These are phyloP conservation scores for Teratosphaeria viscida DNA, from an alignment of 2,329 filamentous ascomycete genomes.

Conservation along the genomic window DNA sequence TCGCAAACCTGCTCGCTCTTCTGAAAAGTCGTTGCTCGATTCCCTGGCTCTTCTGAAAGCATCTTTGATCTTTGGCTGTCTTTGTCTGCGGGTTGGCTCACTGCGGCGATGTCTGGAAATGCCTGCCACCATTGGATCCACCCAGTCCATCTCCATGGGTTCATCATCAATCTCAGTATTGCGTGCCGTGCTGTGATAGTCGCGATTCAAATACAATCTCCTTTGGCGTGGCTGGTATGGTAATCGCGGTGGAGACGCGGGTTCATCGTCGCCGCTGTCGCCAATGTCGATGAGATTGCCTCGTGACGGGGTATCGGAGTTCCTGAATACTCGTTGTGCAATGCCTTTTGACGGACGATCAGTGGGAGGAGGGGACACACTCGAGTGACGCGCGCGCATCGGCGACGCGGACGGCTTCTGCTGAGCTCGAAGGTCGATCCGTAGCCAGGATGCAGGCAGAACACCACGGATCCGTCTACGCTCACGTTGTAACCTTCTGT, in stretches of 20 bases:
- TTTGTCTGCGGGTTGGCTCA: constrained; percentile 16
- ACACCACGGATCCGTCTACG: constrained; percentile 37
- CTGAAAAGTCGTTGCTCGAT: constrained; percentile 8
- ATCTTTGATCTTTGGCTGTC: constrained; percentile 30
- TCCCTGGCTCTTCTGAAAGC: constrained; percentile 13
- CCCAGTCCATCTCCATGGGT: constrained; percentile 35
- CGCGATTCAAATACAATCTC: constrained; percentile 6
- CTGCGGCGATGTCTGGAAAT: constrained; percentile 7
- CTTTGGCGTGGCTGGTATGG: constrained; percentile 1
- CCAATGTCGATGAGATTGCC: constrained; percentile 20
- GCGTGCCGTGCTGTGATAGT: constrained; percentile 2
- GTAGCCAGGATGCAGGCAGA: constrained; percentile 41
- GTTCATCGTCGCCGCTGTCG: constrained; percentile 24
- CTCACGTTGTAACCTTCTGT: constrained; percentile 25
- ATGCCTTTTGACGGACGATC: constrained; percentile 19
- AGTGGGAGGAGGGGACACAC: constrained; percentile 8
- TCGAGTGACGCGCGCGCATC: constrained; percentile 1
- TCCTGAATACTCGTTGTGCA: constrained; percentile 8
- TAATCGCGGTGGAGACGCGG: not conserved
- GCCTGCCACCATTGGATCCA: constrained; percentile 31
- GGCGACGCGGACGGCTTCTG: constrained; percentile 3
- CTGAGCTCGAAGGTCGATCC: constrained; percentile 31
- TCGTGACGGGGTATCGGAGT: not conserved
- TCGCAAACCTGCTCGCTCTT: constrained; percentile 11
- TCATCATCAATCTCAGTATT: constrained; percentile 21